Conservation (phyloP, 2,329 filamentous ascomycete genomes). For the Emydomyces testavorans region DNA sequence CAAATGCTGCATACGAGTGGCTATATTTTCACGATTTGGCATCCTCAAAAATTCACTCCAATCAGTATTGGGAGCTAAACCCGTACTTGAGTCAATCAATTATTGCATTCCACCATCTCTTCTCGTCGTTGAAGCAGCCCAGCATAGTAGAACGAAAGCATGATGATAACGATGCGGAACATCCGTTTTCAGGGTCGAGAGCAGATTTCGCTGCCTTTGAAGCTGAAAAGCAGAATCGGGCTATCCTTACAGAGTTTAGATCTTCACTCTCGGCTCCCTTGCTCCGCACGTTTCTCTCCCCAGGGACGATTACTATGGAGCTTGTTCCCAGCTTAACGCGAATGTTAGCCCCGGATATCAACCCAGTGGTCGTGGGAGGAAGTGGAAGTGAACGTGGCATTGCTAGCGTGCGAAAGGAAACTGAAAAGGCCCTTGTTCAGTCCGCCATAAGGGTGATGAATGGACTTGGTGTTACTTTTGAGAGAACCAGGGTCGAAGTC, state of each 20-base stretch:
- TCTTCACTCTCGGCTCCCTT: conserved; percentile 59
- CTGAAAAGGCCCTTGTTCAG: conserved; percentile 68
- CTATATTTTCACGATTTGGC: conserved; percentile 82
- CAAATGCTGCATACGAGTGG: conserved; percentile 82
- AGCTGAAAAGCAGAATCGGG: conserved; percentile 63
- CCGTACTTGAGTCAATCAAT: conserved; percentile 79
- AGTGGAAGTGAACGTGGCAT: conserved; percentile 53
- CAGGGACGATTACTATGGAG: conserved; percentile 65
- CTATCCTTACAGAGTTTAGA: conserved; percentile 62
- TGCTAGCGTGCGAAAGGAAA: conserved; percentile 78
- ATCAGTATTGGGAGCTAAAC: conserved; percentile 83
- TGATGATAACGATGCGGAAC: conserved; percentile 38
- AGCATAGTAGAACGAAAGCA: conserved; percentile 37
- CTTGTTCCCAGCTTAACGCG: conserved; percentile 74
- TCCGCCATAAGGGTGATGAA: conserved; percentile 70
- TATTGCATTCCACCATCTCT: conserved; percentile 82
- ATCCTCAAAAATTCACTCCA: conserved; percentile 64
- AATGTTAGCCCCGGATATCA: conserved; percentile 79
- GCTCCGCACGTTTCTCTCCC: conserved; percentile 64
- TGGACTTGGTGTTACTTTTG: conserved; percentile 70
- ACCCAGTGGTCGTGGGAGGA: conserved; percentile 73
- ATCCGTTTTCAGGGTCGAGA: conserved; percentile 69
- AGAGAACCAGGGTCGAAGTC: conserved; percentile 66
- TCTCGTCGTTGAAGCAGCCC: conserved; percentile 57
- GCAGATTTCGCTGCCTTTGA: conserved; percentile 76